Evolutionary conservation across 441 rosid species (phyloP).

Genomic region (Bocquillonia castaneifolia): DNA sequence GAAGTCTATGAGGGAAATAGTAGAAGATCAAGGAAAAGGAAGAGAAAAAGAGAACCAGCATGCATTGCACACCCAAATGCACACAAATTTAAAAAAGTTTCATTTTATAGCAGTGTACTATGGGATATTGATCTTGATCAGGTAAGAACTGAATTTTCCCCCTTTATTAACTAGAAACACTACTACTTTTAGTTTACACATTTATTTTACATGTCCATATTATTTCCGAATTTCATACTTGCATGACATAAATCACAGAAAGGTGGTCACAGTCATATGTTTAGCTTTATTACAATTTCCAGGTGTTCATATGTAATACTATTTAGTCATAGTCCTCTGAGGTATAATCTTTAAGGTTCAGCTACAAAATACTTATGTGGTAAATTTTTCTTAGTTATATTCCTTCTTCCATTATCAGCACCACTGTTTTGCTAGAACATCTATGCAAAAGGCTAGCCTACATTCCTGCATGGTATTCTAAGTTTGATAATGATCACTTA

Average conservation of each 20-base stretch:
- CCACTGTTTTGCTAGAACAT: background rate
- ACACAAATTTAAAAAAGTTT: too few species aligned
- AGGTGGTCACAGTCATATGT: background rate
- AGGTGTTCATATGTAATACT: background rate
- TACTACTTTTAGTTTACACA: background rate
- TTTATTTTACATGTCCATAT: background rate
- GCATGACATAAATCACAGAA: background rate
- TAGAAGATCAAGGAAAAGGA: background rate
- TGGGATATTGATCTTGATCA: background rate
- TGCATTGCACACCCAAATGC: too few species aligned
- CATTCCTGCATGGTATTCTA: background rate
- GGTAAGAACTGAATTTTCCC: background rate
- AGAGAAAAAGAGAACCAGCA: background rate
- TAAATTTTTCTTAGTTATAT: background rate
- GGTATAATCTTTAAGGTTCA: background rate
- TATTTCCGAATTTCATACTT: background rate
- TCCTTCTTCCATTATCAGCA: background rate
- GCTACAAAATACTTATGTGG: background rate
- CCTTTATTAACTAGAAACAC: background rate
- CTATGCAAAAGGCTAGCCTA: background rate
- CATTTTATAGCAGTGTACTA: background rate
- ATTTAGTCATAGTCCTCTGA: background rate
- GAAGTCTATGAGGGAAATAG: background rate
- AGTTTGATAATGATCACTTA: background rate
- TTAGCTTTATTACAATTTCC: background rate